Conservation (phyloP, 305 asterid species). For the Plantago lanceolata region DNA sequence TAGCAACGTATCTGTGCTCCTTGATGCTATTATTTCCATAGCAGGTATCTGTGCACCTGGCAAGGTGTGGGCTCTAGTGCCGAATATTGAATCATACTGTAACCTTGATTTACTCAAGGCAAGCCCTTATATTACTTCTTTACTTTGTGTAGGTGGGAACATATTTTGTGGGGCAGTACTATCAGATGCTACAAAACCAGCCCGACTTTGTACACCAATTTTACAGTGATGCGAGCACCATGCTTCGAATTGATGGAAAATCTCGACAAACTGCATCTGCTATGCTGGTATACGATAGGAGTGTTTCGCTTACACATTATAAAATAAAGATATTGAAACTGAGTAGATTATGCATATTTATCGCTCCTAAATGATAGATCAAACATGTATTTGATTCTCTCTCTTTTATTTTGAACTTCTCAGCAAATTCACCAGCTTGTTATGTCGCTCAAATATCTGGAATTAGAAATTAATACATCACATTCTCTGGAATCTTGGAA, state of each 20-base stretch:
- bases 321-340: not conserved
- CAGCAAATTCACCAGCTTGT: conserved; percentile 89
- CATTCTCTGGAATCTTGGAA: conserved; percentile 94
- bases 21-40: too few species aligned
- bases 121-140: conserved; percentile 19
- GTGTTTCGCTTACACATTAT: conserved; percentile 14
- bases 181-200: conserved; percentile 82
- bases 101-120: conserved; percentile 2
- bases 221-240: conserved; percentile 80
- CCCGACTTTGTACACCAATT: conserved; percentile 85
- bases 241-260: conserved; percentile 87
- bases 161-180: conserved; percentile 93
- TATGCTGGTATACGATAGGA: conserved; percentile 59
- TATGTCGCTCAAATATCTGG: conserved; percentile 67
- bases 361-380: conserved; percentile 10
- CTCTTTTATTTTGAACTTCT: conserved; percentile 24
- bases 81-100: not conserved
- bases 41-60: too few species aligned
- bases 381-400: conserved; percentile 17
- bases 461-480: conserved; percentile 80
- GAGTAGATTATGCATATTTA: conserved; percentile 6
- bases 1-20: too few species aligned
- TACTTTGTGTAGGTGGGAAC: conserved; percentile 70
- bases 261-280: conserved; percentile 69
- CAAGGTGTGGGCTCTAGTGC: too few species aligned